phyloP scores from a whole-genome alignment of 192 early-diverging fungal species.

The Haplosporangium gracile region DNA sequence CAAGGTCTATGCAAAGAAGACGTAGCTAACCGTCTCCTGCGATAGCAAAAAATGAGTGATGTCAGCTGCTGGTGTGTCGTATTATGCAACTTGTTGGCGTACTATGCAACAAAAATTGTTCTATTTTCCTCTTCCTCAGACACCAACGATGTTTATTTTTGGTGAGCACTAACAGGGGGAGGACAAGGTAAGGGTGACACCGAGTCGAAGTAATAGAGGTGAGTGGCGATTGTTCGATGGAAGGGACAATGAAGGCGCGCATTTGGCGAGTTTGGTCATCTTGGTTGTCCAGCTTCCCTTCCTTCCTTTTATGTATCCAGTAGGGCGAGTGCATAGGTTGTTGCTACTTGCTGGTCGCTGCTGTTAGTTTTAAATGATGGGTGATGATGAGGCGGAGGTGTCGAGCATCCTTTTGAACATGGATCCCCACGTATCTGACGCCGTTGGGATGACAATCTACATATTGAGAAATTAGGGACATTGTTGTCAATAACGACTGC shows the following conservation, averaged over 20 bases:
- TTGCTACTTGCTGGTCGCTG: background rate
- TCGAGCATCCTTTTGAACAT: conserved; percentile 70
- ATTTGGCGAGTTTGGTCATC: too few relatives aligned
- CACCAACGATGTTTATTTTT: background rate
- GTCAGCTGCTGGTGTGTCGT: too few relatives aligned
- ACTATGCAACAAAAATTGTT: too few relatives aligned
- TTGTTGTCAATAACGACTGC: background rate
- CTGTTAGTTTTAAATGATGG: conserved; percentile 13
- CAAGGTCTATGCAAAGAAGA: background rate
- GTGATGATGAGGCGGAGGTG: conserved; percentile 51
- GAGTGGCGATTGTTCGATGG: background rate
- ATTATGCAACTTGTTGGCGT: too few relatives aligned
- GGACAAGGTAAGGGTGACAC: background rate
- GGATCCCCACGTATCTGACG: conserved; percentile 66
- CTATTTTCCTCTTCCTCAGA: too few relatives aligned
- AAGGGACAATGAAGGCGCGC: background rate
- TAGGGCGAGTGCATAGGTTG: too few relatives aligned
- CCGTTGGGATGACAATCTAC: conserved; percentile 66
- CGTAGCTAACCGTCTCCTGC: too few relatives aligned
- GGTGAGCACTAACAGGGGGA: background rate
- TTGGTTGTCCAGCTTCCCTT: too few relatives aligned
- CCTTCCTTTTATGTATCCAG: too few relatives aligned
- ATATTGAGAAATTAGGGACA: background rate
- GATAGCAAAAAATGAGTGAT: too few relatives aligned
- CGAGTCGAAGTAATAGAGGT: background rate